These are phyloP conservation scores for Geosmithia putterillii DNA, from an alignment of 2,329 filamentous ascomycete genomes.

Conservation along the genomic window DNA sequence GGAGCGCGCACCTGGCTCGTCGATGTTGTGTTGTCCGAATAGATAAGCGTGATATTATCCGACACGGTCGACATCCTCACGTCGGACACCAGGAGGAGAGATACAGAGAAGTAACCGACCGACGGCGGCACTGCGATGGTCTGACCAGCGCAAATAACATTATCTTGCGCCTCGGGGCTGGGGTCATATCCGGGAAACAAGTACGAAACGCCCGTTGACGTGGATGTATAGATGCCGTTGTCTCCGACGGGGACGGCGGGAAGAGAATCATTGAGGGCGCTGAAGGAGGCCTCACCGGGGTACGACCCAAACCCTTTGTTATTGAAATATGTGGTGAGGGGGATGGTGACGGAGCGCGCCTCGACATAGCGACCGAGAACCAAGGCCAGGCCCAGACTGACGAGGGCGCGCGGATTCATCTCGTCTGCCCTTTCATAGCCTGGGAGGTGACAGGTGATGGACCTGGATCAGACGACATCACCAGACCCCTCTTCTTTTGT, in stretches of 20 bases:
- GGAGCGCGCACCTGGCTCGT: constrained; percentile 27
- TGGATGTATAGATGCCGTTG: constrained; percentile 21
- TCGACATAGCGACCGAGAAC: not conserved
- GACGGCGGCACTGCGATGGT: constrained; percentile 16
- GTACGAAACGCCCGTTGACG: constrained; percentile 26
- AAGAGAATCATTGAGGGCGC: constrained; percentile 26
- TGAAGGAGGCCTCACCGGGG: constrained; percentile 32
- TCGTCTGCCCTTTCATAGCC: no score
- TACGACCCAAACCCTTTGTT: constrained; percentile 32
- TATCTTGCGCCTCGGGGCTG: constrained; percentile 20
- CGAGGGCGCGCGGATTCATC: not conserved
- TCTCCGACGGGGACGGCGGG: constrained; percentile 18
- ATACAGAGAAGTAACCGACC: constrained; percentile 25
- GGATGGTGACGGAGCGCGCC: not conserved
- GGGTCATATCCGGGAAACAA: constrained; percentile 26
- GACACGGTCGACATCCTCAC: constrained; percentile 21
- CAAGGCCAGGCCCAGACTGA: not conserved
- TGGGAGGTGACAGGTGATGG: no score
- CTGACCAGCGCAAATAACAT: constrained; percentile 29
- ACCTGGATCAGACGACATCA: no score
- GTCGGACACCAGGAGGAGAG: constrained; percentile 29
- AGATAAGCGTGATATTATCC: constrained; percentile 27
- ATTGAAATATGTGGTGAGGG: constrained; percentile 18
- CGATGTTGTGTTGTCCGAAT: constrained; percentile 25
- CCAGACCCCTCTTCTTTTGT: no score